These are phyloP conservation scores for Hypoxylon trugodes DNA, from an alignment of 495 filamentous ascomycete species.

Conservation along the genomic window DNA sequence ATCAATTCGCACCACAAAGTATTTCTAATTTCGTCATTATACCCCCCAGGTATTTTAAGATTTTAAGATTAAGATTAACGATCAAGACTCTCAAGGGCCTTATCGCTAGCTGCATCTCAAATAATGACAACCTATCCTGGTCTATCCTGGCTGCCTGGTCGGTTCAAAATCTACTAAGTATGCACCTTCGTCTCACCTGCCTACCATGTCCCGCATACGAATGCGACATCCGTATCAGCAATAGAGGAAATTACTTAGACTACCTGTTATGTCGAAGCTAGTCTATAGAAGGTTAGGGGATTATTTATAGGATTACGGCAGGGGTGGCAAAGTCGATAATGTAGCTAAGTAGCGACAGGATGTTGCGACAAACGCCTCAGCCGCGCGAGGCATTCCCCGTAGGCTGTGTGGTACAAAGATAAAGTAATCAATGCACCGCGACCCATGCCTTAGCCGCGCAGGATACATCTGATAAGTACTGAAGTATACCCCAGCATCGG, in stretches of 20 bases:
- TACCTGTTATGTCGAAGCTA: neutral
- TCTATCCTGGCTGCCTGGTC: conserved; percentile 12
- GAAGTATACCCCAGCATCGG: too few relatives aligned
- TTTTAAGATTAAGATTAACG: conserved; percentile 31
- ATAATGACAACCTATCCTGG: too few relatives aligned
- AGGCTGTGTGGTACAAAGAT: conserved; percentile 25
- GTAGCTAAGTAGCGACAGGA: conserved; percentile 11
- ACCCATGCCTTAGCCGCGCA: conserved; percentile 24
- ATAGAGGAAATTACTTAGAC: conserved; percentile 31
- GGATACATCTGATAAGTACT: too few relatives aligned
- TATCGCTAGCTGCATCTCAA: conserved; percentile 25
- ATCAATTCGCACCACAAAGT: neutral
- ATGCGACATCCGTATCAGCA: conserved; percentile 30
- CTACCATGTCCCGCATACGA: conserved; percentile 32
- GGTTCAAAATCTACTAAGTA: neutral
- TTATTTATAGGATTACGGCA: conserved; percentile 11
- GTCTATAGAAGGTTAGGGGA: neutral
- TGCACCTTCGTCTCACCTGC: neutral
- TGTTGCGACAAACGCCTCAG: conserved; percentile 38
- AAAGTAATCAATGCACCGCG: conserved; percentile 15
- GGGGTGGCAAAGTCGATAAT: neutral
- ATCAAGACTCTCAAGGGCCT: conserved; percentile 19
- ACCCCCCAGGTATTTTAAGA: conserved; percentile 21
- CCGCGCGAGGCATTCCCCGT: conserved; percentile 27
- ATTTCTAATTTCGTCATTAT: conserved; percentile 19